These are phyloP conservation scores for Scheffersomyces cryptocercus DNA, from an alignment of 1,139 yeast genomes.

Conservation along the genomic window DNA sequence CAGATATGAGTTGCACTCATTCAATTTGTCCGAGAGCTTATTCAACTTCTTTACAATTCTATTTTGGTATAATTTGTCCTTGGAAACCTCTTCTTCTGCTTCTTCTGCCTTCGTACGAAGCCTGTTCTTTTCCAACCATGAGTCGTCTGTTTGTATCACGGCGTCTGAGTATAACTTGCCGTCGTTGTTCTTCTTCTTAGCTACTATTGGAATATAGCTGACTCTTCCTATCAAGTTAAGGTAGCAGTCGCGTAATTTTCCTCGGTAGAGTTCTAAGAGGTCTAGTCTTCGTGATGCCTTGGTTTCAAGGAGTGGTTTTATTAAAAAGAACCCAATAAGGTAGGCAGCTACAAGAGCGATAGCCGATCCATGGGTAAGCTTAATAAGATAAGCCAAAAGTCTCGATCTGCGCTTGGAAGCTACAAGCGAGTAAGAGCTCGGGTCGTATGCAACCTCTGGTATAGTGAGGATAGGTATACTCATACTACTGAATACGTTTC, in stretches of 20 bases:
- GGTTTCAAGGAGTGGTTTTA: conserved; percentile 40
- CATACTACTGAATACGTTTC: conserved; percentile 5
- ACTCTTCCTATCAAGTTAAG: conserved; percentile 37
- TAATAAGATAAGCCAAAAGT: conserved; percentile 29
- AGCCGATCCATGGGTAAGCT: conserved; percentile 40
- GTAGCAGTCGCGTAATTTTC: conserved; percentile 38
- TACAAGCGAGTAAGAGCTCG: conserved; percentile 22
- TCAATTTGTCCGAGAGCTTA: conserved; percentile 23
- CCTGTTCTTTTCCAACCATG: conserved; percentile 17
- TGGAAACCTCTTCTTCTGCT: conserved; percentile 16
- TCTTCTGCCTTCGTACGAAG: conserved; percentile 10
- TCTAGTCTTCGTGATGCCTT: conserved; percentile 34
- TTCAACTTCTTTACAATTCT: conserved; percentile 24
- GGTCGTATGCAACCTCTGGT: conserved; percentile 46
- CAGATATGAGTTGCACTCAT: conserved; percentile 31
- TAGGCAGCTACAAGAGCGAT: conserved; percentile 31
- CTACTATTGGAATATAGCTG: conserved; percentile 43
- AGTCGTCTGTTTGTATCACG: conserved; percentile 36
- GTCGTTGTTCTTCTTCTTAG: conserved; percentile 29
- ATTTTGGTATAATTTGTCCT: conserved; percentile 29
- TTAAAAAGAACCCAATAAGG: conserved; percentile 30
- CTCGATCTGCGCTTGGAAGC: conserved; percentile 23
- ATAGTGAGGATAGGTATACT: conserved; percentile 40
- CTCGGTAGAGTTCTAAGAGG: conserved; percentile 34
- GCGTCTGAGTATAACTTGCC: conserved; percentile 43